phyloP scores from a whole-genome alignment of 2,329 filamentous ascomycete genomes.

The Trichoderma sp. region DNA sequence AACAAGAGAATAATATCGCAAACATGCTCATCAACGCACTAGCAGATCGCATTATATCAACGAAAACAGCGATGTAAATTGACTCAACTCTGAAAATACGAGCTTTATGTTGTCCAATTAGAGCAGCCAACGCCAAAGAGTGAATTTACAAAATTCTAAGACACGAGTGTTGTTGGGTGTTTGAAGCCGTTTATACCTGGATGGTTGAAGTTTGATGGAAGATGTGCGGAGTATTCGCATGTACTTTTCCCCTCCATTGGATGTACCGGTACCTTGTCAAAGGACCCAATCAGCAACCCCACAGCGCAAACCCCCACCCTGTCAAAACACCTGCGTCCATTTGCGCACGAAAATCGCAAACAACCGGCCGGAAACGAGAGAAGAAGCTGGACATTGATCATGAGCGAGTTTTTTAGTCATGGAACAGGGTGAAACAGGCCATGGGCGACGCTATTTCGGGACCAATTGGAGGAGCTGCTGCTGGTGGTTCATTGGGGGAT shows the following conservation, averaged over 20 bases:
- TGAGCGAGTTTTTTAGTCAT: constrained; percentile 11
- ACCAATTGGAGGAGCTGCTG: neutral
- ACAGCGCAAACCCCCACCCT: neutral
- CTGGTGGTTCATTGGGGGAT: neutral
- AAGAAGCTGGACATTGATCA: neutral
- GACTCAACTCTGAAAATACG: neutral
- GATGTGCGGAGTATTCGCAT: neutral
- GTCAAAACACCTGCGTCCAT: neutral
- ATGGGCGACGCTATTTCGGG: neutral
- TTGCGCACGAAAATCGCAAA: constrained; percentile 5
- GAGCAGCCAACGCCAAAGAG: neutral
- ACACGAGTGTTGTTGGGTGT: too few relatives aligned
- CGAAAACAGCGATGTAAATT: neutral
- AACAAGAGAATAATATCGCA: neutral
- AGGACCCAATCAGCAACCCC: neutral
- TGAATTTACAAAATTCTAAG: neutral
- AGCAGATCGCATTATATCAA: neutral
- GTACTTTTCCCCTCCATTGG: neutral
- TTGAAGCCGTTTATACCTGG: neutral
- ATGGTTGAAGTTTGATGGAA: neutral
- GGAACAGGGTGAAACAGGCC: neutral
- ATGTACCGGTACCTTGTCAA: neutral
- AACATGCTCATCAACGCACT: neutral
- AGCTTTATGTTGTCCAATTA: neutral
- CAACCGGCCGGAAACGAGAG: neutral